Percentiles rank a stretch among this genome's conserved stretches.
Evolutionary conservation across 352 stramenopile species (phyloP).

Genomic region (Stramenopiles sp.): DNA sequence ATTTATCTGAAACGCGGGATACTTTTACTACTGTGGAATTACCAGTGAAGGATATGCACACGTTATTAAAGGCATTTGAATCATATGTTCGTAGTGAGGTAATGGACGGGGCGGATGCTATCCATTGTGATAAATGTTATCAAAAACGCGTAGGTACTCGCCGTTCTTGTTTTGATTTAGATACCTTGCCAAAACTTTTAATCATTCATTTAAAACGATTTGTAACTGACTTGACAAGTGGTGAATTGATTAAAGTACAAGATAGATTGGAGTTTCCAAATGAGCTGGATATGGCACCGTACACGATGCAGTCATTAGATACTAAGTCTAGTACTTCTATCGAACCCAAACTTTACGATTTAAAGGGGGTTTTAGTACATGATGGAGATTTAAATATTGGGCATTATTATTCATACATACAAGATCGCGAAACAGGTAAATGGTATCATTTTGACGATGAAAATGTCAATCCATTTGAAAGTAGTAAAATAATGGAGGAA

Average conservation of each 20-base stretch:
- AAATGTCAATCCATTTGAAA: not conserved
- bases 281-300: conserved; percentile 37
- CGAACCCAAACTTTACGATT: not conserved
- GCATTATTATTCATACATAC: conserved; percentile 4
- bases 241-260: conserved; percentile 58
- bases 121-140: conserved; percentile 41
- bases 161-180: conserved; percentile 52
- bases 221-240: conserved; percentile 68
- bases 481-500: not conserved
- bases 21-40: not conserved
- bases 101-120: conserved; percentile 64
- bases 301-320: too few relatives aligned
- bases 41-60: not conserved
- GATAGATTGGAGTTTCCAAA: conserved; percentile 55
- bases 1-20: not conserved
- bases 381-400: not conserved
- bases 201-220: conserved; percentile 68
- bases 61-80: not conserved
- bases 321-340: not conserved
- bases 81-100: conserved; percentile 55
- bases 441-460: not conserved
- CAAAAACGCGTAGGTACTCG: conserved; percentile 65
- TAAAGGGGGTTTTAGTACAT: not conserved
- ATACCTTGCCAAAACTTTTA: conserved; percentile 55
- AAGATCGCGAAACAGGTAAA: conserved; percentile 14